phyloP scores from a whole-genome alignment of 495 filamentous ascomycete species.

The Penicillium ochrochloron region DNA sequence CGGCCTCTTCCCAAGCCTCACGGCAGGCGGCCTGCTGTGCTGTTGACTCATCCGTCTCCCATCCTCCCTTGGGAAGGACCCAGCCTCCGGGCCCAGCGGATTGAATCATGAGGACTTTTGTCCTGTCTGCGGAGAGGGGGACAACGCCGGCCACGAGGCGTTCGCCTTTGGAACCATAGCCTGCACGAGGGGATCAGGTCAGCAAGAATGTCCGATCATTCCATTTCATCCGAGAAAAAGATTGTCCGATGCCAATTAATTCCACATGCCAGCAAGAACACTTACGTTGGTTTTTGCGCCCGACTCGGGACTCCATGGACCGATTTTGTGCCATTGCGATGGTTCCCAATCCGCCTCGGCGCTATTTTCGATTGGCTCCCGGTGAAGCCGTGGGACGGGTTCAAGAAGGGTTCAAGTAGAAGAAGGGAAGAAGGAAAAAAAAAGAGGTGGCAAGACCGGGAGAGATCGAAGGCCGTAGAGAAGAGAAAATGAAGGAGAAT shows the following conservation, averaged over 20 bases:
- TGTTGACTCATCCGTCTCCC: constrained; percentile 88
- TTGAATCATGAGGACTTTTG: constrained; percentile 88
- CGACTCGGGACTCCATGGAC: constrained; percentile 77
- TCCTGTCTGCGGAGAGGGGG: constrained; percentile 74
- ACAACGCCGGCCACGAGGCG: constrained; percentile 95
- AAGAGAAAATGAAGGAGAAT: constrained; percentile 17
- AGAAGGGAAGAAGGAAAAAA: constrained; percentile 15
- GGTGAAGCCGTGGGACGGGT: constrained; percentile 5
- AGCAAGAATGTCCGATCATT: constrained; percentile 19
- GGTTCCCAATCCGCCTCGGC: constrained; percentile 16
- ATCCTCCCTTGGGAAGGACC: constrained; percentile 97
- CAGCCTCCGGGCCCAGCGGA: constrained; percentile 86
- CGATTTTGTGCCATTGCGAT: constrained; percentile 64
- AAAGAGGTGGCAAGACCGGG: constrained; percentile 17
- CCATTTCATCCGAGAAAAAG: neutral
- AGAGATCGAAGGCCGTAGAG: constrained; percentile 4
- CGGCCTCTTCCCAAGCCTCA: constrained; percentile 98
- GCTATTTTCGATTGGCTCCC: neutral
- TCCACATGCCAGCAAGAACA: constrained; percentile 28
- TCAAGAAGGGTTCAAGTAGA: constrained; percentile 1
- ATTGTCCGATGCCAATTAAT: constrained; percentile 10
- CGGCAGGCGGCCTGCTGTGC: constrained; percentile 69
- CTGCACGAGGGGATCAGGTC: constrained; percentile 46
- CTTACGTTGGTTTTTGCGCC: constrained; percentile 80
- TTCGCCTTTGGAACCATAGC: constrained; percentile 90